A percentile compares a stretch with the other conserved stretches of the same genome.
These are phyloP conservation scores for Skeletonema tropicum DNA, from an alignment of 108 stramenopile species.

Conservation along the genomic window DNA sequence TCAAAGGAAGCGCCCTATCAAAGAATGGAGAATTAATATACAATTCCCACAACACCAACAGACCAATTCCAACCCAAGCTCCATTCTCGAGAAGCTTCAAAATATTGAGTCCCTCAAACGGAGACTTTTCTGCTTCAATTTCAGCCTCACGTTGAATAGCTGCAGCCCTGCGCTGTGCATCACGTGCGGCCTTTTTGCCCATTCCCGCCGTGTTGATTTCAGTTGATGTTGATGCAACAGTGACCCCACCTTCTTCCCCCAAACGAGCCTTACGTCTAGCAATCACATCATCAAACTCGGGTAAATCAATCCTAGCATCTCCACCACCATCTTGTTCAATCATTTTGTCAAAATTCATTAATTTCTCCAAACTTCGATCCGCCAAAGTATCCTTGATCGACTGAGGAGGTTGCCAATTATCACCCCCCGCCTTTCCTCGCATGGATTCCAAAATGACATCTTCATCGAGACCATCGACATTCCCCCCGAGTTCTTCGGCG, in stretches of 20 bases:
- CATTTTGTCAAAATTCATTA: conserved; percentile 43
- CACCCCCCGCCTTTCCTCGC: conserved; percentile 30
- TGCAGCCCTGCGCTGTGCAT: conserved; percentile 54
- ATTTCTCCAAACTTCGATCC: conserved; percentile 47
- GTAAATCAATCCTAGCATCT: conserved; percentile 42
- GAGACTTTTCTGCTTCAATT: conserved; percentile 33
- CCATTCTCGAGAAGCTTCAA: conserved; percentile 67
- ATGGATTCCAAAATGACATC: conserved; percentile 34
- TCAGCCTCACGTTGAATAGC: conserved; percentile 48
- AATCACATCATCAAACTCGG: conserved; percentile 62
- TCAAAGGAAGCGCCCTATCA: conserved; percentile 80
- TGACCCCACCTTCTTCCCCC: not conserved
- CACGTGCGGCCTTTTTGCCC: conserved; percentile 69
- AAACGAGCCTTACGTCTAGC: conserved; percentile 35
- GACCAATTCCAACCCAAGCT: conserved; percentile 82
- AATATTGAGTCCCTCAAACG: conserved; percentile 42
- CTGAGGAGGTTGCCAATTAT: conserved; percentile 42
- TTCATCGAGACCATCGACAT: conserved; percentile 47
- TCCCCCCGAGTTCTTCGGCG: conserved; percentile 45
- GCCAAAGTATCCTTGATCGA: conserved; percentile 37
- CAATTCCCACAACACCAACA: conserved; percentile 84
- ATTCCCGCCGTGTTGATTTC: conserved; percentile 28
- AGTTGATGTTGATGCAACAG: not conserved
- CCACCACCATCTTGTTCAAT: conserved; percentile 62
- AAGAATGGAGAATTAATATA: conserved; percentile 91